phyloP scores from a whole-genome alignment of 441 rosid species.

The Euphorbia celastroides region DNA sequence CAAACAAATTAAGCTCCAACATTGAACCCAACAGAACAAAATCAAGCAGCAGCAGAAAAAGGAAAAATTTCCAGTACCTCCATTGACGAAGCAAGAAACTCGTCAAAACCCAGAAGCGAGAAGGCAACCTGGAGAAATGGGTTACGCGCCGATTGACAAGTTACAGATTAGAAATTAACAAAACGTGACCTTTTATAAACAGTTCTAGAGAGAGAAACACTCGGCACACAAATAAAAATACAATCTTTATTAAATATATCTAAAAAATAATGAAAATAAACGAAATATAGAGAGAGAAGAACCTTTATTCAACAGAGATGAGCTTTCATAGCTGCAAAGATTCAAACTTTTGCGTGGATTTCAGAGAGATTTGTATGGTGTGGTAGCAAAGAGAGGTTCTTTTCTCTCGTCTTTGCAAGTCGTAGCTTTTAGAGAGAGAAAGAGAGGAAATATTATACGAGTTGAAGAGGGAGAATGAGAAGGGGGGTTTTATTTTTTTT shows the following conservation, averaged over 20 bases:
- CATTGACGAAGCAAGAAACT: slow-evolving; percentile 17
- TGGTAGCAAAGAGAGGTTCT: background rate
- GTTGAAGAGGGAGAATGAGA: background rate
- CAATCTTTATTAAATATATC: background rate
- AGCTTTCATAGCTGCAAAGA: slow-evolving; percentile 29
- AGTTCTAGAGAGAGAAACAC: slow-evolving; percentile 2
- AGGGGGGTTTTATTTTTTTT: background rate
- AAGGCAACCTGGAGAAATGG: slow-evolving; percentile 26
- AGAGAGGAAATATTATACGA: background rate
- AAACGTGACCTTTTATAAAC: slow-evolving; percentile 28
- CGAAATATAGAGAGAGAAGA: slow-evolving; percentile 4
- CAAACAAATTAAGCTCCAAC: slow-evolving; percentile 15
- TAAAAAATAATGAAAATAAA: background rate
- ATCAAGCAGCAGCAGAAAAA: background rate
- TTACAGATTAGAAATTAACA: slow-evolving; percentile 27
- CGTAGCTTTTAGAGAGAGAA: background rate
- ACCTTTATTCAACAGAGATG: slow-evolving; percentile 27
- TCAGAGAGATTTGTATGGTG: slow-evolving; percentile 7
- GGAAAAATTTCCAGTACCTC: slow-evolving; percentile 14
- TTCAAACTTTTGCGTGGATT: slow-evolving; percentile 4
- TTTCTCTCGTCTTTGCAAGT: background rate
- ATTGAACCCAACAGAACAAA: slow-evolving; percentile 10
- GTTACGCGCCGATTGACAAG: slow-evolving; percentile 29
- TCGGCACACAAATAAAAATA: background rate
- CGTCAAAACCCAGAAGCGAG: slow-evolving; percentile 26